Conservation (phyloP, 1,284 basidiomycete genomes). For the Cystobasidium pallidum region DNA sequence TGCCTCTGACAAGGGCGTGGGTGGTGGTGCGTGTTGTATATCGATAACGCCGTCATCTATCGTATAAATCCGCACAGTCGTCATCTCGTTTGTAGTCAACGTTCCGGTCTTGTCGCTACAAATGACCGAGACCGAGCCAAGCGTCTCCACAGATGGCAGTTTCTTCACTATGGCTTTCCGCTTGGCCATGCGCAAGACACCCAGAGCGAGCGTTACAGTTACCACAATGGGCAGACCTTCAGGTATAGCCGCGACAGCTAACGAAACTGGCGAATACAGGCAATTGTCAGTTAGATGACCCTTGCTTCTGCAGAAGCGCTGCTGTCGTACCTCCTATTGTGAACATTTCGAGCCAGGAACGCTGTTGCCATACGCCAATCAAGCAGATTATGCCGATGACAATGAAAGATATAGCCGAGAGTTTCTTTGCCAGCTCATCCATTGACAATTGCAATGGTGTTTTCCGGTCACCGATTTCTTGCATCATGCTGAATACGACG, state of each 20-base stretch:
- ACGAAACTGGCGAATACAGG: slow-evolving; percentile 69
- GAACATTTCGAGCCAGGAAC: slow-evolving; percentile 98
- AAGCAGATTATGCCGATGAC: slow-evolving; percentile 92
- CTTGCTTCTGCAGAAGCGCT: background rate
- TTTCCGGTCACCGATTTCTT: slow-evolving; percentile 91
- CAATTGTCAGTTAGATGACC: background rate
- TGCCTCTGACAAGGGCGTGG: slow-evolving; percentile 61
- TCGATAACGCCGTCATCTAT: slow-evolving; percentile 75
- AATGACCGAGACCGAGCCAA: slow-evolving; percentile 92
- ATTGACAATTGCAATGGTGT: slow-evolving; percentile 92
- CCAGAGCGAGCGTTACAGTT: slow-evolving; percentile 92
- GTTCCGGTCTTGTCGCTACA: slow-evolving; percentile 99
- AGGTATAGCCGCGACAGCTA: slow-evolving; percentile 95
- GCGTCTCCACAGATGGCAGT: slow-evolving; percentile 88
- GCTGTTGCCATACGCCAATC: slow-evolving; percentile 80
- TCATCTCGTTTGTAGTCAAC: slow-evolving; percentile 93
- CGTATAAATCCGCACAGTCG: slow-evolving; percentile 82
- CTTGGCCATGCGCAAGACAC: slow-evolving; percentile 90
- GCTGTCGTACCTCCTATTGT: slow-evolving; percentile 83
- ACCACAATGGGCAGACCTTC: slow-evolving; percentile 97
- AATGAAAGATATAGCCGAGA: slow-evolving; percentile 86
- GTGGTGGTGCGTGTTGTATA: slow-evolving; percentile 58
- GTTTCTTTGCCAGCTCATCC: slow-evolving; percentile 93
- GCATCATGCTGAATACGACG: slow-evolving; percentile 97
- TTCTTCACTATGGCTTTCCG: slow-evolving; percentile 97